A percentile compares a stretch with the other conserved stretches of the same genome.
Conservation (phyloP, 1,284 basidiomycete species). For the Ustilago xerochloae region DNA sequence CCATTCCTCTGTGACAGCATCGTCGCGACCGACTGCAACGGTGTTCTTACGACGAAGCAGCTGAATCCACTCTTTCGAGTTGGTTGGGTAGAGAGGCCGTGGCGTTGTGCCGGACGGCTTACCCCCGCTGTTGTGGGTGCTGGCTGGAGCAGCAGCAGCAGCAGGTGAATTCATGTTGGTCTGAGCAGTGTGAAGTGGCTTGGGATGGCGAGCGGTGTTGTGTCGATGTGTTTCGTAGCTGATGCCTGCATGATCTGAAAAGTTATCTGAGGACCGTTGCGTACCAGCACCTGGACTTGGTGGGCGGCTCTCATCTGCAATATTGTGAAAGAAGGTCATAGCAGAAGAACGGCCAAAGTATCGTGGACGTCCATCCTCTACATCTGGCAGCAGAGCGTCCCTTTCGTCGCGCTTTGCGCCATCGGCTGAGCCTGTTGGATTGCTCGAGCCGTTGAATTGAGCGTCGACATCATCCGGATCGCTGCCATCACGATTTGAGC, state of each 20-base stretch:
- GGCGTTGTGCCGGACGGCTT: conserved; percentile 15
- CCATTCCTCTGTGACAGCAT: conserved; percentile 55
- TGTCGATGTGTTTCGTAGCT: conserved; percentile 47
- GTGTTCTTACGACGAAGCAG: conserved; percentile 58
- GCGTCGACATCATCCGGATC: conserved; percentile 18
- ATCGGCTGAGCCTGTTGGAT: neutral
- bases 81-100: conserved; percentile 50
- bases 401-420: conserved; percentile 28
- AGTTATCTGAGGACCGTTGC: conserved; percentile 12
- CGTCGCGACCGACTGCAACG: conserved; percentile 59
- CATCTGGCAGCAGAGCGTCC: conserved; percentile 51
- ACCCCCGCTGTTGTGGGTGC: neutral
- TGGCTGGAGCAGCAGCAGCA: neutral
- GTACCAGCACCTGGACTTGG: conserved; percentile 36
- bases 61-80: conserved; percentile 60
- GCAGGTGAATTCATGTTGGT: neutral
- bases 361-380: conserved; percentile 59
- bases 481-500: conserved; percentile 8
- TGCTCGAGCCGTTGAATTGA: neutral
- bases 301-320: conserved; percentile 49
- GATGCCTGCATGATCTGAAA: conserved; percentile 30
- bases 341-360: conserved; percentile 58
- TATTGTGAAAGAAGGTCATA: conserved; percentile 46
- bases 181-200: neutral
- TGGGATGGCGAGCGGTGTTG: conserved; percentile 1